Conservation (phyloP, 2,329 filamentous ascomycete species). For the Beauveria medogensis region DNA sequence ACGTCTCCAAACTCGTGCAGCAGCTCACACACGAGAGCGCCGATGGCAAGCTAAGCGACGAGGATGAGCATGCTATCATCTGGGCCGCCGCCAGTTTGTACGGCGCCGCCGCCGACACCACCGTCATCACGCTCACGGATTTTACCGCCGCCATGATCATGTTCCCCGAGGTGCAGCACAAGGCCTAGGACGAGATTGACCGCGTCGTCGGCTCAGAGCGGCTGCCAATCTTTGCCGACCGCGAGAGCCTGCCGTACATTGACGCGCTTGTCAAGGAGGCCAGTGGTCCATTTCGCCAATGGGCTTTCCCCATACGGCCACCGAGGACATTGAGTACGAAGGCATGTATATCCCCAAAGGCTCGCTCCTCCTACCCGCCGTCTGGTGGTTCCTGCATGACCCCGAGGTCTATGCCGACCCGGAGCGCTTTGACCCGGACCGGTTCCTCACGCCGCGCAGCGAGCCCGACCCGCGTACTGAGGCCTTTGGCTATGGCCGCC, state of each 20-base stretch:
- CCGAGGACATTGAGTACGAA: constrained; percentile 19
- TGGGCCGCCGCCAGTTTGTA: constrained; percentile 15
- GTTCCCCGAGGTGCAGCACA: constrained; percentile 32
- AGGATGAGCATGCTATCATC: background rate
- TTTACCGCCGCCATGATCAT: constrained; percentile 41
- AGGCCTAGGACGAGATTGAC: constrained; percentile 34
- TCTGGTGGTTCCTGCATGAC: constrained; percentile 48
- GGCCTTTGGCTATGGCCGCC: constrained; percentile 29
- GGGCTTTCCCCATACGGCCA: constrained; percentile 30
- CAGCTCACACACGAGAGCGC: background rate
- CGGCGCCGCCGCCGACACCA: constrained; percentile 11
- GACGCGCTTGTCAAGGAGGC: constrained; percentile 1
- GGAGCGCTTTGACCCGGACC: constrained; percentile 24
- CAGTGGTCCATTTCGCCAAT: constrained; percentile 24
- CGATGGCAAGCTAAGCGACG: background rate
- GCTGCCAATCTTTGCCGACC: constrained; percentile 35
- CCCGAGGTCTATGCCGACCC: constrained; percentile 52
- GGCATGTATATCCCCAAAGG: constrained; percentile 15
- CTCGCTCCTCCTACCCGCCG: constrained; percentile 17
- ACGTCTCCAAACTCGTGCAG: constrained; percentile 16
- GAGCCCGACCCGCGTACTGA: constrained; percentile 21
- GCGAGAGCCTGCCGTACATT: constrained; percentile 34
- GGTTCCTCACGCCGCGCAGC: constrained; percentile 21
- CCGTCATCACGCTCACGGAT: constrained; percentile 19
- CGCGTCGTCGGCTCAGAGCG: constrained; percentile 31